A percentile compares a stretch with the other conserved stretches of the same genome.
These are phyloP conservation scores for Neurospora sp. DNA, from an alignment of 495 filamentous ascomycete genomes.

Conservation along the genomic window DNA sequence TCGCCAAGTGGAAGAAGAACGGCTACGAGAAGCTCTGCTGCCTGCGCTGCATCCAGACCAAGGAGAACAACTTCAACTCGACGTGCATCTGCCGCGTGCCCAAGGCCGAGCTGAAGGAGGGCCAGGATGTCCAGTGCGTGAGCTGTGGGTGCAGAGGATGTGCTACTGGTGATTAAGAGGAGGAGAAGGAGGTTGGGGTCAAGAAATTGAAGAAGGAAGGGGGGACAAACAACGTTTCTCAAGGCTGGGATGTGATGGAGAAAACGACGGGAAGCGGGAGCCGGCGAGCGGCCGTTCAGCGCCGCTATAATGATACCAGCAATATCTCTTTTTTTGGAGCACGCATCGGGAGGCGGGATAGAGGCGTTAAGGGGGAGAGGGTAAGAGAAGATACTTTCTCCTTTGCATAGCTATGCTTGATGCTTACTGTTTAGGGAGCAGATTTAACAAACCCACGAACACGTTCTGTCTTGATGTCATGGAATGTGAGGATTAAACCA, in stretches of 20 bases:
- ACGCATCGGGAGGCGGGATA: background rate
- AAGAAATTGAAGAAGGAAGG: background rate
- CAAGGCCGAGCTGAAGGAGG: slow-evolving; percentile 80
- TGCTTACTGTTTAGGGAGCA: background rate
- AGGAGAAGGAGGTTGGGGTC: background rate
- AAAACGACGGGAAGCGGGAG: background rate
- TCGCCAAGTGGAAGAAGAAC: slow-evolving; percentile 99
- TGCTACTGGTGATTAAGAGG: slow-evolving; percentile 64
- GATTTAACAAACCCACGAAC: background rate
- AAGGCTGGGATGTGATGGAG: background rate
- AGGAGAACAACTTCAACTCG: slow-evolving; percentile 96
- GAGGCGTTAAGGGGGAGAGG: background rate
- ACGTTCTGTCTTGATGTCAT: background rate
- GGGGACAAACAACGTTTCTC: background rate
- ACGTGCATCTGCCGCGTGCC: slow-evolving; percentile 98
- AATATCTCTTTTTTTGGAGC: background rate
- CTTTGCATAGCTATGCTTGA: background rate
- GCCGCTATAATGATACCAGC: background rate
- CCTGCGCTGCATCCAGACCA: slow-evolving; percentile 91
- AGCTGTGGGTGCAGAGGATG: slow-evolving; percentile 92
- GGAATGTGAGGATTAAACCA: background rate
- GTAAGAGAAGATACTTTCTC: background rate
- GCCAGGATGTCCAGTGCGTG: slow-evolving; percentile 87
- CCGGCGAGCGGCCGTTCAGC: background rate
- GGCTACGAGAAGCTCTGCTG: slow-evolving; percentile 99